Percentiles rank a stretch among this genome's conserved stretches.
Conservation (phyloP, 2,329 filamentous ascomycete genomes). For the Bretziella fagacearum region DNA sequence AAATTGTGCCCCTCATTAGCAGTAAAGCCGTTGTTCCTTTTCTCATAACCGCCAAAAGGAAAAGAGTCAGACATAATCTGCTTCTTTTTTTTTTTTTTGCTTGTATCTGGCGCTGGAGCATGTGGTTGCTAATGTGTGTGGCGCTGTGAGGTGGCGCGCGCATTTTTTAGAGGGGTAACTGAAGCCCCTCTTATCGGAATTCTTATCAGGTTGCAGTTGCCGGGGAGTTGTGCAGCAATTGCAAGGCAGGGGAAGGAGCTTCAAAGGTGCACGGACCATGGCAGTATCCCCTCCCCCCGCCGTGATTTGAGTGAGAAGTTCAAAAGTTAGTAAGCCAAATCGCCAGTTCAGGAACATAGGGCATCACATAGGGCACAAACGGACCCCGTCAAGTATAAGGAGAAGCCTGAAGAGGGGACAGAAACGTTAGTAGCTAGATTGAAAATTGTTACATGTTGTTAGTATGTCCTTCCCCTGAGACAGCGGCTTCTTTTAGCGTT, state of each 20-base stretch:
- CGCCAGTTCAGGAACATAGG: neutral
- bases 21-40: neutral
- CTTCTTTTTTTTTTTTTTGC: neutral
- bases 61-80: neutral
- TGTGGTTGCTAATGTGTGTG: slow-evolving; percentile 2
- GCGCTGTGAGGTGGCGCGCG: neutral
- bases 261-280: slow-evolving; percentile 3
- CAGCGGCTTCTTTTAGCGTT: neutral
- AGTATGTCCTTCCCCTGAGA: neutral
- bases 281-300: slow-evolving; percentile 3
- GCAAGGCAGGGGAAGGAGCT: neutral
- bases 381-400: neutral
- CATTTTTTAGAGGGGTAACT: slow-evolving; percentile 9
- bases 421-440: no score
- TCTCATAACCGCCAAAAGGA: neutral
- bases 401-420: neutral
- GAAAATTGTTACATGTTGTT: no score
- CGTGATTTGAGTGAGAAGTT: slow-evolving; percentile 1
- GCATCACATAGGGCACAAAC: no score
- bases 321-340: neutral
- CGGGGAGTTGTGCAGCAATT: slow-evolving; percentile 5
- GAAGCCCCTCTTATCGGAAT: slow-evolving; percentile 4
- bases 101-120: neutral
- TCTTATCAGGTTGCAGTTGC: neutral
- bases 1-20: neutral